Base-by-base conservation (phyloP, 352 stramenopile genomes). In the Pythium sp. region DNA sequence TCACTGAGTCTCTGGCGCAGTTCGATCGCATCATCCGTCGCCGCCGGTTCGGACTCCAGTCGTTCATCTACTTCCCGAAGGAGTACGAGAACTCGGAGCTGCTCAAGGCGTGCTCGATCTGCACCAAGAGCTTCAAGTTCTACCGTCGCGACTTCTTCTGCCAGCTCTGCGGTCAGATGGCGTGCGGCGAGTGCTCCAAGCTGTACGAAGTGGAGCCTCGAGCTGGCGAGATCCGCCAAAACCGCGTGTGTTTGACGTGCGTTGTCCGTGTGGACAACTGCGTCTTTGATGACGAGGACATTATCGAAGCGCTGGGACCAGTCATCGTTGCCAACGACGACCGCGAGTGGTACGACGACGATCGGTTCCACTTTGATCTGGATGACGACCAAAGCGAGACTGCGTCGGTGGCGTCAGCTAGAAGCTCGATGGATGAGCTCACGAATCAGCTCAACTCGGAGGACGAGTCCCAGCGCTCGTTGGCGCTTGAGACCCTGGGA, bases 41-140 rank as follows among this genome's bases (percentile, higher is more conserved):
- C 36, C 77, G 80, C 5, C 78, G 83, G 15, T 85, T 91, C 62
- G 83, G 83, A 1, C 88, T 89, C 60, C 83, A 91, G 77, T 80
- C 77, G 46, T 91, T 91, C 65, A 70, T 89, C 38, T 86, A 85
- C 72, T 87, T 87, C 28, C 77, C 81, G 6, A 79, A 69, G 22
- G 67, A 71, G 9, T 76, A 79, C 51, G 69, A 82, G 24, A 67
- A 72, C 18, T 51, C 55, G 20, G 26, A 70, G 0, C 72, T 79
- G 30, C 56, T 58, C 20, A 77, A 77, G 22, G 32, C 36, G 28
- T 90, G 81, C 58, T 67, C 58, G 14, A 82, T 90, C 55, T 92
- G 82, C 70, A 49, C 26, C 47, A 84, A 83, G 61, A 32, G 47
- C 18, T 87, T 87, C 62, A 62, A 61, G 38, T 79, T 87, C 62